phyloP scores from a whole-genome alignment of 2,329 filamentous ascomycete species.

The Pestalotiopsis sp. region DNA sequence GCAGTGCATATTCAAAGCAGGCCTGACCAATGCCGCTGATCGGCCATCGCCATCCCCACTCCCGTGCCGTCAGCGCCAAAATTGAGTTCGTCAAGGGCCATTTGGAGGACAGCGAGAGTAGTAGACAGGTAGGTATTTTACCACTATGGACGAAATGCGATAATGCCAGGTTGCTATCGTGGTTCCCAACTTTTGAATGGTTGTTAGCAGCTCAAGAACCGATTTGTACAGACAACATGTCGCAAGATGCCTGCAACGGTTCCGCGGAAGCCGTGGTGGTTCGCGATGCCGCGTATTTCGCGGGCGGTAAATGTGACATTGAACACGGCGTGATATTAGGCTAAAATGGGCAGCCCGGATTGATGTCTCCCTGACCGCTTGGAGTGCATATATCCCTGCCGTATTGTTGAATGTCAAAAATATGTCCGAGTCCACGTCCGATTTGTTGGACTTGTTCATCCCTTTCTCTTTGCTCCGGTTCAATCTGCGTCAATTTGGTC shows the following conservation, averaged over 20 bases:
- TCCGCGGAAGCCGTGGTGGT: not conserved
- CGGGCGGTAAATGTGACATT: not conserved
- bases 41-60: not conserved
- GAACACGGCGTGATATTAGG: slow-evolving; percentile 6
- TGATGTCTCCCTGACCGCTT: not conserved
- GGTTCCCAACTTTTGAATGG: too few relatives aligned
- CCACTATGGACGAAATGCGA: too few relatives aligned
- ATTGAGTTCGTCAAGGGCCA: not conserved
- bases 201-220: too few relatives aligned
- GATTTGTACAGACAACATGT: too few relatives aligned
- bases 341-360: slow-evolving; percentile 7
- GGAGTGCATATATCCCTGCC: not conserved
- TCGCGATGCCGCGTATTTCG: not conserved
- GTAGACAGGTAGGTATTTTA: not conserved
- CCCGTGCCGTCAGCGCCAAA: not conserved
- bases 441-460: not conserved
- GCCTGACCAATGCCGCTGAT: not conserved
- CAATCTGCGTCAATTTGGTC: not conserved
- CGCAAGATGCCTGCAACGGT: too few relatives aligned
- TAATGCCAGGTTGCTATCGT: too few relatives aligned
- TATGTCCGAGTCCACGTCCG: not conserved
- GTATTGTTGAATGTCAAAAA: not conserved
- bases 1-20: not conserved
- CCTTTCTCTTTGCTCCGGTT: not conserved
- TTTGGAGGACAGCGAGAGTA: not conserved